Evolutionary conservation across 129 eudicot genomes (phyloP).

Genomic region (Helichrysum umbraculigerum): DNA sequence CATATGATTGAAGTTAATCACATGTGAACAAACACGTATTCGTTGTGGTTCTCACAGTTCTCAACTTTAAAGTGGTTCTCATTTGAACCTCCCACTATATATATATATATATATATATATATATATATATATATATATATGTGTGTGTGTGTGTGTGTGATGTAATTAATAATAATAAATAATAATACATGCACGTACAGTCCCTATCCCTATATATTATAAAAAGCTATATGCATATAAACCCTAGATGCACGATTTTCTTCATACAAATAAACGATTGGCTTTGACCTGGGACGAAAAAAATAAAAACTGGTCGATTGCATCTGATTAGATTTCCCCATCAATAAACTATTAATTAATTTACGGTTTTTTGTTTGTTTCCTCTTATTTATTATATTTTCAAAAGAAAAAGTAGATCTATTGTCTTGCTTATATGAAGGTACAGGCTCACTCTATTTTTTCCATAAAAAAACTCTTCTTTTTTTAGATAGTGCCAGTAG

Average conservation of each 20-base stretch:
- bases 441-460: constrained; percentile 25
- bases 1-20: too few relatives aligned
- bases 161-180: too few relatives aligned
- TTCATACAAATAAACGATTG: constrained; percentile 19
- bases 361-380: constrained; percentile 27
- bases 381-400: constrained; percentile 12
- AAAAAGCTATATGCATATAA: constrained; percentile 22
- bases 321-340: constrained; percentile 29
- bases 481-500: constrained; percentile 32
- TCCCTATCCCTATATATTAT: neutral
- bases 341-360: constrained; percentile 13
- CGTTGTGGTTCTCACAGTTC: too few relatives aligned
- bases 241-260: constrained; percentile 33
- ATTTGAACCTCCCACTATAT: too few relatives aligned
- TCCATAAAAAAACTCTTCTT: constrained; percentile 23
- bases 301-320: neutral
- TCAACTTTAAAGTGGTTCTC: too few relatives aligned
- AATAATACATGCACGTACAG: constrained; percentile 32
- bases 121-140: too few relatives aligned
- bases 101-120: too few relatives aligned
- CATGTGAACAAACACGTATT: too few relatives aligned
- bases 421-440: constrained; percentile 28
- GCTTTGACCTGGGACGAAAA: constrained; percentile 31
- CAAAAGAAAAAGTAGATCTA: neutral
- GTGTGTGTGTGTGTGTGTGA: too few relatives aligned